A percentile compares a stretch with the other conserved stretches of the same genome.
These are phyloP conservation scores for Chytriomyces sp. DNA, from an alignment of 192 early-diverging fungal species.

Conservation along the genomic window DNA sequence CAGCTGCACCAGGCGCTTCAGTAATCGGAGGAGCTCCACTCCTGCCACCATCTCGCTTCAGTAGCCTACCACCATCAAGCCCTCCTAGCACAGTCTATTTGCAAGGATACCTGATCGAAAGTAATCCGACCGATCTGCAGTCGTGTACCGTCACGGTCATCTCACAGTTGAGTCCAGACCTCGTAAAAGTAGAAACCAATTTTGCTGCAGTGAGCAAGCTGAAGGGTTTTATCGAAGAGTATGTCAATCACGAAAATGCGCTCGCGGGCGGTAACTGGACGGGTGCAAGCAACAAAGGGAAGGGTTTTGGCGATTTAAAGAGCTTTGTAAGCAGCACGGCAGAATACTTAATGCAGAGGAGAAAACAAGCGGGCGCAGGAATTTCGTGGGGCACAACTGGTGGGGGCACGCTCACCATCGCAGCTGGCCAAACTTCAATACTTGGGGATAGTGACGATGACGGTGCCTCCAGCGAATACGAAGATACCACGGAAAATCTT, in stretches of 20 bases:
- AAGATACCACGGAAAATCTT: constrained; percentile 5
- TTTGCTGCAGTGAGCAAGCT: constrained; percentile 39
- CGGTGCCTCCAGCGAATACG: constrained; percentile 11
- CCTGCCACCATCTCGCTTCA: constrained; percentile 3
- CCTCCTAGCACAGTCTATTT: constrained; percentile 34
- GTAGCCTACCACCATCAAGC: neutral
- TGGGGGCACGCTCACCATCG: neutral
- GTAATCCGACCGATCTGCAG: constrained; percentile 21
- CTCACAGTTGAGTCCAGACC: constrained; percentile 43
- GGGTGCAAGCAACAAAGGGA: neutral
- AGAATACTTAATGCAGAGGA: neutral
- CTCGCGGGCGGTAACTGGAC: constrained; percentile 7
- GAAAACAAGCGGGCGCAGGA: neutral
- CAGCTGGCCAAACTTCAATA: neutral
- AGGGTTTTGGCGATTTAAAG: neutral
- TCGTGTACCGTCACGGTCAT: constrained; percentile 46
- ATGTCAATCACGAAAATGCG: constrained; percentile 21
- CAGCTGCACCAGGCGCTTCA: neutral
- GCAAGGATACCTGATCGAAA: constrained; percentile 50
- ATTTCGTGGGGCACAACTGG: neutral
- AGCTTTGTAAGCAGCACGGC: constrained; percentile 19
- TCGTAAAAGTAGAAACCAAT: constrained; percentile 44
- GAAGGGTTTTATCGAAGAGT: constrained; percentile 59
- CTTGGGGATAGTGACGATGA: neutral
- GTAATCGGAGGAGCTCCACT: neutral